Base-by-base conservation (phyloP, 495 filamentous ascomycete species). In the Hypoxylon subgilvum region DNA sequence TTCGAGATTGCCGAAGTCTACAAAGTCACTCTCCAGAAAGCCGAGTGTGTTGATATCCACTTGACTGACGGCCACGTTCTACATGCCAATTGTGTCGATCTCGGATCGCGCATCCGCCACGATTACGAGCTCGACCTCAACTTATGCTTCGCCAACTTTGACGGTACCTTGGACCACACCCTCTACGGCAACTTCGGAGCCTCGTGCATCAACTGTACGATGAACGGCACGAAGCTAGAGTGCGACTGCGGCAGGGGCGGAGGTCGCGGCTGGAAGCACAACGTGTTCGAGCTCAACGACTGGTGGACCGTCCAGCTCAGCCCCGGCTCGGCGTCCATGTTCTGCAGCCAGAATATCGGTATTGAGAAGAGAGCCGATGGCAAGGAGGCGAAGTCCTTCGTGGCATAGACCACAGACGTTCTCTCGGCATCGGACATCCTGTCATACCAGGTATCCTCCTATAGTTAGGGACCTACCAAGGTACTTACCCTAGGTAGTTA, bases 71-170 rank as follows among this genome's bases (percentile, higher is more conserved):
- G 49, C 2, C 52, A 57, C 32, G 8, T 51, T 12, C 60, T 63
- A 17, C 49, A 39, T 14, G 49, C 61, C 5, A 53, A 21, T 8
- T 64, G 61, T 6, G 21, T 6, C 17, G 16, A 52, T 8, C 55
- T 39, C 1, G 48, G 23, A 34, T 35, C 42, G 3, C 9, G 22
- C 1, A 14, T 3, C 10, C 22, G 2, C 7, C 7, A 14, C 0
- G 46, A 63, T 32, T 52, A 30, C 22, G 6, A 35, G 13, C 49
- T 64, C 28, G 48, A 59, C 12, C 54, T 64, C 43, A 64, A 64
- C 27, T 16, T 12, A 1, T 64, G 61, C 49, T 51, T 59, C 21
- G 61, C 54, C 12, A 64, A 64, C 44, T 59, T 59, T 16, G 22
- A 59, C 2, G 54, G 54, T 9, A 54, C 49, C 2, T 30, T 64